Evolutionary conservation across 331 rosid genomes (phyloP).

Genomic region (Quercus tomentella): DNA sequence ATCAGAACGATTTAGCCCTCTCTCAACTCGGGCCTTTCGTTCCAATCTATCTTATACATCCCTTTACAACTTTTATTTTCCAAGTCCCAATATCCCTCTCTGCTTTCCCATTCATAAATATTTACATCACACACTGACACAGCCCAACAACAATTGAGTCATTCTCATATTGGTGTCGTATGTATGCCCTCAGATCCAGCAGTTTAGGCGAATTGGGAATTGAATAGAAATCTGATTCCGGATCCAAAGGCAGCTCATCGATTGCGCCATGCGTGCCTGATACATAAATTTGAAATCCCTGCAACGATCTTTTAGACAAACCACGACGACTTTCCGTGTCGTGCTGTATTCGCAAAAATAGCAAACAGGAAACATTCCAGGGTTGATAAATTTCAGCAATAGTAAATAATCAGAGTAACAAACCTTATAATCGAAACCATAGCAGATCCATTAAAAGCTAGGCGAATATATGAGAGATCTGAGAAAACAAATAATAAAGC

Average conservation of each 20-base stretch:
- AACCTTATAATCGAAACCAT: neutral
- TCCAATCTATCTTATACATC: too few relatives aligned
- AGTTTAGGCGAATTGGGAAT: neutral
- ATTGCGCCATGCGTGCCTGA: neutral
- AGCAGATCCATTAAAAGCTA: neutral
- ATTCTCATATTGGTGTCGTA: neutral
- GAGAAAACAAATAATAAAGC: neutral
- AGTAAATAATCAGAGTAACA: neutral
- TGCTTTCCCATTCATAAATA: too few relatives aligned
- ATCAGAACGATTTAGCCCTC: too few relatives aligned
- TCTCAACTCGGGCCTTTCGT: too few relatives aligned
- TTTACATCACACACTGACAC: too few relatives aligned
- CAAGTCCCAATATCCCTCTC: too few relatives aligned
- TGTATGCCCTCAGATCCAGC: neutral
- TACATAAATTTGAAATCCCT: neutral
- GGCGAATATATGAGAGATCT: neutral
- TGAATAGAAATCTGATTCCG: too few relatives aligned
- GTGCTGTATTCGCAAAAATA: too few relatives aligned
- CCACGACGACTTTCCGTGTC: neutral
- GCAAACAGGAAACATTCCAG: neutral
- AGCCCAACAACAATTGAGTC: neutral
- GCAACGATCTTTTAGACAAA: neutral
- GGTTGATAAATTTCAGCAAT: neutral
- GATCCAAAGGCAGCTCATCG: neutral
- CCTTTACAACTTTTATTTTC: too few relatives aligned